phyloP scores from a whole-genome alignment of 306 rosid species.

The Lotus japonicus region DNA sequence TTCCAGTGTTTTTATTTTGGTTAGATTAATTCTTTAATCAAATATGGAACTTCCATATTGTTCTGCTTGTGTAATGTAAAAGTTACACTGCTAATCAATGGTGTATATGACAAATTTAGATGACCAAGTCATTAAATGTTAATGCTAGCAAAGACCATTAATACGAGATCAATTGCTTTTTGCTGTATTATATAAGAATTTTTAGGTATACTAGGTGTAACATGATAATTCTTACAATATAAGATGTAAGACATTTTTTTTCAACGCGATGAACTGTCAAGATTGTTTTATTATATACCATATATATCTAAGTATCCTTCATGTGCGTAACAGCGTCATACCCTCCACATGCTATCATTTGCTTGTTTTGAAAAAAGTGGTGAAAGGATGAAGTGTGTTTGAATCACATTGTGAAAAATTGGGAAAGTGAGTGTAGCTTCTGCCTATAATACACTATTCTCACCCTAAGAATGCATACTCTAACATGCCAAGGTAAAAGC shows the following conservation, averaged over 20 bases:
- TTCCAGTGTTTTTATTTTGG: not conserved
- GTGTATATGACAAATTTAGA: not conserved
- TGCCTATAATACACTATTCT: no score
- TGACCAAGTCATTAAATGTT: no score
- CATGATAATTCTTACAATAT: not conserved
- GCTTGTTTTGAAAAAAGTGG: no score
- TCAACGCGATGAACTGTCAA: not conserved
- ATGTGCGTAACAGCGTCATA: no score
- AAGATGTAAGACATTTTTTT: not conserved
- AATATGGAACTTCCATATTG: not conserved
- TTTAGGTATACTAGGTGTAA: not conserved
- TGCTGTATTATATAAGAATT: not conserved
- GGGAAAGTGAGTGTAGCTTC: no score
- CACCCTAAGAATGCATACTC: no score
- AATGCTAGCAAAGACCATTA: no score
- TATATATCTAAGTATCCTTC: not conserved
- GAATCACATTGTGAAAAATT: no score
- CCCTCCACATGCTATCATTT: no score
- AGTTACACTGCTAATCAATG: not conserved
- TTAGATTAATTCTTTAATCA: conserved; percentile 8
- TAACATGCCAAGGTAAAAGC: no score
- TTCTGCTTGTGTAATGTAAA: not conserved
- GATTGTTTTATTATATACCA: not conserved
- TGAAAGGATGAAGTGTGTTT: no score
- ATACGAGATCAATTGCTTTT: not conserved